phyloP scores from a whole-genome alignment of 2,329 filamentous ascomycete species.

The Penicillium sp. region DNA sequence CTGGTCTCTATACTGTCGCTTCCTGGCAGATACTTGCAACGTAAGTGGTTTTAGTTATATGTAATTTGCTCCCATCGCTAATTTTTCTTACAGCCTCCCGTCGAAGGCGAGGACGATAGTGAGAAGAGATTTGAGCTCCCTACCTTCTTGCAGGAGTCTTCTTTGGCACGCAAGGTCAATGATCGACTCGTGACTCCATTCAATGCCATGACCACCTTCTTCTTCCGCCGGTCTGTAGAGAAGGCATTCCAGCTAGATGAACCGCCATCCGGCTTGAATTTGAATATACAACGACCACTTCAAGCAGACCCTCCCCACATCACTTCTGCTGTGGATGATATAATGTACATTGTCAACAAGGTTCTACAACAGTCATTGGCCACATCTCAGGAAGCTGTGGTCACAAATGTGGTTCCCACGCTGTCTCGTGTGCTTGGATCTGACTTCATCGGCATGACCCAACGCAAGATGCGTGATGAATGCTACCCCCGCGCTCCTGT shows the following conservation, averaged over 20 bases:
- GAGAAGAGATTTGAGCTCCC: constrained; percentile 65
- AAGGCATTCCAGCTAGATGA: constrained; percentile 98
- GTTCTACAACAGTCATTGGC: constrained; percentile 83
- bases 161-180: constrained; percentile 74
- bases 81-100: constrained; percentile 7
- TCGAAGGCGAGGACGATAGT: constrained; percentile 52
- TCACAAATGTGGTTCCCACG: constrained; percentile 74
- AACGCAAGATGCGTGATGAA: constrained; percentile 96
- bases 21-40: constrained; percentile 81
- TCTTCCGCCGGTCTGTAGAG: constrained; percentile 92
- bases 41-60: constrained; percentile 49
- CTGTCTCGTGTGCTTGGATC: constrained; percentile 76
- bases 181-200: constrained; percentile 76
- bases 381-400: constrained; percentile 77
- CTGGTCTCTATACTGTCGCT: constrained; percentile 90
- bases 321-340: constrained; percentile 92
- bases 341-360: constrained; percentile 98
- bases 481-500: constrained; percentile 79
- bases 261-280: constrained; percentile 72
- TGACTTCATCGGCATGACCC: constrained; percentile 95
- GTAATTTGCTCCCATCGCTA: not conserved
- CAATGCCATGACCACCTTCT: constrained; percentile 91
- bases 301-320: constrained; percentile 83
- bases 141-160: constrained; percentile 72
- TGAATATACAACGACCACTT: constrained; percentile 70